Conservation (phyloP, 129 eudicot genomes). For the Artemisia annua region DNA sequence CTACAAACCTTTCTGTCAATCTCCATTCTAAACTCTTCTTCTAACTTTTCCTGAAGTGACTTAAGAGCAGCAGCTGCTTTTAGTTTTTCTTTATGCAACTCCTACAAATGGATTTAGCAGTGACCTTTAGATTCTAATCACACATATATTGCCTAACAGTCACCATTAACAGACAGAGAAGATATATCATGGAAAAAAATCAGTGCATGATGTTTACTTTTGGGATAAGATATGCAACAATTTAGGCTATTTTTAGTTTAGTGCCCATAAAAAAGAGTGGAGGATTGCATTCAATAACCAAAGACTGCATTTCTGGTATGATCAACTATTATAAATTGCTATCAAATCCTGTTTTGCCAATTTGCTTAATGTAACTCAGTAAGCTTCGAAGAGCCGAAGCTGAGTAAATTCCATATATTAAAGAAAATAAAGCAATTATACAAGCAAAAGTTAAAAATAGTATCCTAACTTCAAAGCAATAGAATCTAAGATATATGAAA, state of each 20-base stretch:
- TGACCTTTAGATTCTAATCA: constrained; percentile 23
- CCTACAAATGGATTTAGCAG: constrained; percentile 46
- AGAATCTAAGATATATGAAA: too few species aligned
- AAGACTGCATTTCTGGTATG: neutral
- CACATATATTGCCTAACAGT: neutral
- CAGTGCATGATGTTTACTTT: neutral
- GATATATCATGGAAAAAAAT: neutral
- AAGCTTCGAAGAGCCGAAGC: too few species aligned
- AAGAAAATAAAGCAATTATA: too few species aligned
- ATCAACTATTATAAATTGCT: neutral
- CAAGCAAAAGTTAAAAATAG: too few species aligned
- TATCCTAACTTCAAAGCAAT: too few species aligned
- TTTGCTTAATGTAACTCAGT: neutral
- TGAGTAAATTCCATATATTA: too few species aligned
- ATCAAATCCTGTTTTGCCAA: neutral
- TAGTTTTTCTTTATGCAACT: constrained; percentile 70
- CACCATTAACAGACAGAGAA: neutral
- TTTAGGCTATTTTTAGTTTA: neutral
- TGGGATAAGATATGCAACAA: neutral
- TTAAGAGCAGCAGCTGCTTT: constrained; percentile 98
- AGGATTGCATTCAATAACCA: too few species aligned
- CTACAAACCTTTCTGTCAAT: constrained; percentile 72
- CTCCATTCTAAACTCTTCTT: constrained; percentile 71
- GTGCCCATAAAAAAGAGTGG: neutral
- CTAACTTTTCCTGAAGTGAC: constrained; percentile 86